Base-by-base conservation (phyloP, 2,329 filamentous ascomycete genomes). In the Colletotrichum spinosum region DNA sequence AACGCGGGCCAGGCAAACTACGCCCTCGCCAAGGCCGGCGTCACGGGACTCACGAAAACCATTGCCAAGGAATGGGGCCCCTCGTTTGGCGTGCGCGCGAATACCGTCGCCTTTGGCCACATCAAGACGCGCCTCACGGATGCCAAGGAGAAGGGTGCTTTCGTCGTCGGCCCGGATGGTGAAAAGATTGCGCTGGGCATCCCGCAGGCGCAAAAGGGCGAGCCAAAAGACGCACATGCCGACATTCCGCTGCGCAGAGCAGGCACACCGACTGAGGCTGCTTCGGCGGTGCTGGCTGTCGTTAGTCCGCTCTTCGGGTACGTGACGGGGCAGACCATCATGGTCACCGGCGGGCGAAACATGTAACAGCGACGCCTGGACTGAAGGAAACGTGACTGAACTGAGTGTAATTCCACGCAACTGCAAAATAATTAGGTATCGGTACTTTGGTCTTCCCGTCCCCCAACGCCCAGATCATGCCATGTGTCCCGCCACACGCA, bases 1-100 rank as follows among this genome's bases (percentile, higher is more conserved):
- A 97, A 97, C 75, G 92, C 93, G 8, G 93, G 93, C n/a, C 93
- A 97, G 83, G 88, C 91, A 71, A 97, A 97, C 83, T 97, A 97
- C 78, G 86, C 91, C 41, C 82, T 94, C 52, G 94, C 92, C 58
- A 97, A 97, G 82, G 92, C 93, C 3, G 94, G 92, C 50, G 88
- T 97, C 12, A 87, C 87, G 10, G 94, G 94, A 6, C 84, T 97
- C 63, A 94, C 91, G 65, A 97, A 96, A 82, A 94, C 93, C 2
- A 93, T 97, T 74, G 93, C 93, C 3, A 81, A 97, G 81, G 90
- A 97, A 81, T 97, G 93, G 94, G 93, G 93, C 1, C 93, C 92
- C 0, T 78, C 83, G 42, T 97, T 94, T 72, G 93, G 93, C 55
- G 93, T 97, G 6, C 84, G 93, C 64, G 86, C 90, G 45, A 97